phyloP scores from a whole-genome alignment of 345 rosid genomes.

The Lumnitzera littorea region DNA sequence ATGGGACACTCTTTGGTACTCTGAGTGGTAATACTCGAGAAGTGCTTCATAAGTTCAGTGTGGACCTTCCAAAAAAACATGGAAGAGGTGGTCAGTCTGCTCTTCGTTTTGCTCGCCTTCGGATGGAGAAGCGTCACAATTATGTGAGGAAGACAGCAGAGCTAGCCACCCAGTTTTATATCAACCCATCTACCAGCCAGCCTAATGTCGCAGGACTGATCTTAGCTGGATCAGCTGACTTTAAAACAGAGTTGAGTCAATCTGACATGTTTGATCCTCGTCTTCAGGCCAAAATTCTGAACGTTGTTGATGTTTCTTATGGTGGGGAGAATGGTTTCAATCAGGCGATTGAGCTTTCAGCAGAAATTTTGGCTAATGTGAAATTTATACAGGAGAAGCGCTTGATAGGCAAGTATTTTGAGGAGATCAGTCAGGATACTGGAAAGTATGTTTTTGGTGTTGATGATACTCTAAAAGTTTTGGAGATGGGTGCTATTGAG shows the following conservation, averaged over 20 bases:
- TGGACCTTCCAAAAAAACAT: slow-evolving; percentile 70
- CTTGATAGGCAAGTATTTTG: slow-evolving; percentile 64
- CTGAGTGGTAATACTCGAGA: slow-evolving; percentile 65
- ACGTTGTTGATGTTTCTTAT: slow-evolving; percentile 65
- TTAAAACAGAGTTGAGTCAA: slow-evolving; percentile 69
- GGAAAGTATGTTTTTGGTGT: slow-evolving; percentile 68
- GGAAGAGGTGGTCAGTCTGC: slow-evolving; percentile 83
- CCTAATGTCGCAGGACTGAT: slow-evolving; percentile 62
- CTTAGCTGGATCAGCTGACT: slow-evolving; percentile 70
- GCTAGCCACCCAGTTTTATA: slow-evolving; percentile 58
- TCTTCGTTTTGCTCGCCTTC: slow-evolving; percentile 69
- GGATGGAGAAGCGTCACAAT: slow-evolving; percentile 78
- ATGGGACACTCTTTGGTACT: slow-evolving; percentile 72
- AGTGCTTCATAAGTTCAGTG: slow-evolving; percentile 59
- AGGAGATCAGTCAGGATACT: slow-evolving; percentile 72
- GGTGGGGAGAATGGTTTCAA: slow-evolving; percentile 75
- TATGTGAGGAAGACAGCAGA: slow-evolving; percentile 77
- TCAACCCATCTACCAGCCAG: slow-evolving; percentile 63
- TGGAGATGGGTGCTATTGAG: slow-evolving; percentile 72
- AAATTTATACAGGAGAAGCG: slow-evolving; percentile 72
- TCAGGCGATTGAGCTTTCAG: slow-evolving; percentile 66
- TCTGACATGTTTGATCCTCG: slow-evolving; percentile 76
- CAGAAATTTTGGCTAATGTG: slow-evolving; percentile 59
- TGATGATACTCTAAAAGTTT: slow-evolving; percentile 54
- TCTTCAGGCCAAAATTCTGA: slow-evolving; percentile 59